Percentiles rank a stretch among this genome's conserved stretches.
Evolutionary conservation across 1,139 yeast species (phyloP).

Genomic region (Meyerozyma sp.): DNA sequence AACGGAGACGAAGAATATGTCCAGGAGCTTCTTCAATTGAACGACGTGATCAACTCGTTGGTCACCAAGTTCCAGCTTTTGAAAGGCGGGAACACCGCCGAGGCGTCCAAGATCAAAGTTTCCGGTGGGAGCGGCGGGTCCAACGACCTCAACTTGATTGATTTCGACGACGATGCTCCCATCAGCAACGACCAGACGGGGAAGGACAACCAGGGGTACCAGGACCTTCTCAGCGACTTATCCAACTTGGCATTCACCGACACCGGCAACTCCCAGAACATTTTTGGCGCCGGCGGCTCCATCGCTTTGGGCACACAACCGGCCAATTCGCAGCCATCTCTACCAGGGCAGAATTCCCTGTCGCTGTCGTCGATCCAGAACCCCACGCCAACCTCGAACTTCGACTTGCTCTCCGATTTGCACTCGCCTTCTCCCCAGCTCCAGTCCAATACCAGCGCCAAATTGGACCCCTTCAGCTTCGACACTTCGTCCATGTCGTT

Average conservation of each 20-base stretch:
- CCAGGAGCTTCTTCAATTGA: constrained; percentile 58
- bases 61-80: constrained; percentile 63
- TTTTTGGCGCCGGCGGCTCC: constrained; percentile 45
- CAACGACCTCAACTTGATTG: constrained; percentile 60
- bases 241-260: constrained; percentile 52
- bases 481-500: constrained; percentile 24
- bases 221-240: constrained; percentile 69
- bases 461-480: constrained; percentile 49
- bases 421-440: constrained; percentile 45
- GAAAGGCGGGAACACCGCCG: constrained; percentile 57
- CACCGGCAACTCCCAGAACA: constrained; percentile 22
- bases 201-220: constrained; percentile 45
- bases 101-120: constrained; percentile 54
- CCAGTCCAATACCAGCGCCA: constrained; percentile 30
- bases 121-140: constrained; percentile 20
- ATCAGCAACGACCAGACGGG: constrained; percentile 27
- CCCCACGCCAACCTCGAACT: constrained; percentile 13
- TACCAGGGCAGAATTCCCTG: no score
- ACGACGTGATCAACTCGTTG: constrained; percentile 71
- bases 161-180: constrained; percentile 55
- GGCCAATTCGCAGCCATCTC: constrained; percentile 7
- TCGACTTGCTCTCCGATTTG: constrained; percentile 43
- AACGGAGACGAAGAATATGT: constrained; percentile 59
- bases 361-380: constrained; percentile 7
- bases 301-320: constrained; percentile 28